Percentiles rank a stretch among this genome's conserved stretches.
Conservation (phyloP, 768 basidiomycete species). For the Austroboletus festivus region DNA sequence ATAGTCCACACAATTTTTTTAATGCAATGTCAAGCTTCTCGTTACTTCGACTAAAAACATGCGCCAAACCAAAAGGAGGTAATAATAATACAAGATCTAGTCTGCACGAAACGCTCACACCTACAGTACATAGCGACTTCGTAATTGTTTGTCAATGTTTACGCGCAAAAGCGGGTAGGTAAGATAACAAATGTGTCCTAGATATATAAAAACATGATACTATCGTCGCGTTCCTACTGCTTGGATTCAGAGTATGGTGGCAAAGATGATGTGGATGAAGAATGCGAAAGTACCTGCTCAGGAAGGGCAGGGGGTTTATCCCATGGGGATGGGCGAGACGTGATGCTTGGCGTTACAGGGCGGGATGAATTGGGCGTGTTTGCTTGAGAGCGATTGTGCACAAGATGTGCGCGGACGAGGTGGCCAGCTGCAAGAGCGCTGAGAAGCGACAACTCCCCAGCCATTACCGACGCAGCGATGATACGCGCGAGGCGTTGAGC, state of each 20-base stretch:
- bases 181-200: conserved; percentile 22
- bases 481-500: conserved; percentile 86
- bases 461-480: conserved; percentile 93
- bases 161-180: conserved; percentile 7
- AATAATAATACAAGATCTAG: neutral
- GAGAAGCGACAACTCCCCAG: conserved; percentile 90
- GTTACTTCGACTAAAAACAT: too few relatives aligned
- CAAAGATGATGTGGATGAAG: conserved; percentile 38
- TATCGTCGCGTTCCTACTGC: conserved; percentile 11
- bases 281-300: conserved; percentile 28
- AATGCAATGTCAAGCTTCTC: too few relatives aligned
- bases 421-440: conserved; percentile 94
- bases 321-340: conserved; percentile 24
- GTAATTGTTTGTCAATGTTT: neutral
- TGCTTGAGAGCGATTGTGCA: conserved; percentile 83
- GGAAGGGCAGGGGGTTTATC: conserved; percentile 13
- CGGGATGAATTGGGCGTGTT: conserved; percentile 70
- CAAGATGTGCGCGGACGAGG: conserved; percentile 89
- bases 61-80: too few relatives aligned
- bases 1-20: too few relatives aligned
- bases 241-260: conserved; percentile 41
- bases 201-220: conserved; percentile 7
- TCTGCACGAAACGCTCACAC: too few relatives aligned
- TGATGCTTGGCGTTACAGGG: conserved; percentile 55
- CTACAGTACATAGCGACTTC: too few relatives aligned